Conservation (phyloP, 2,329 filamentous ascomycete species). For the Aureobasidium leucospermi region DNA sequence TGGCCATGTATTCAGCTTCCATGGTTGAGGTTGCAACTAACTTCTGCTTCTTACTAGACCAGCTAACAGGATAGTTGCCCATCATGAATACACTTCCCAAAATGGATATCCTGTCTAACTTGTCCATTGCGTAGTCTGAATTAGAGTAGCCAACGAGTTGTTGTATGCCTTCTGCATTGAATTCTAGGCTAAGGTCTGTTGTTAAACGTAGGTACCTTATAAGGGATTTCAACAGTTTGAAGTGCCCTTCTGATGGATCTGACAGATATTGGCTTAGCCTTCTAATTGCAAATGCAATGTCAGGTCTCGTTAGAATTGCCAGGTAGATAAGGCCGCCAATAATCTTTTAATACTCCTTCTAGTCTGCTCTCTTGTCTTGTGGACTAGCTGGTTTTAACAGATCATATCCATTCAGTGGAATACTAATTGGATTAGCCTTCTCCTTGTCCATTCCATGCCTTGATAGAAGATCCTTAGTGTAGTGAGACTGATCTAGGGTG, state of each 20-base stretch:
- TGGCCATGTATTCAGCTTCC: background rate
- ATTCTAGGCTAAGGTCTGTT: background rate
- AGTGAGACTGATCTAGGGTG: background rate
- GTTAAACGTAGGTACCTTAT: background rate
- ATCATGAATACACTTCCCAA: background rate
- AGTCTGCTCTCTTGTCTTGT: background rate
- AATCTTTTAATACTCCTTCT: background rate
- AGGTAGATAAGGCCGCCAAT: background rate
- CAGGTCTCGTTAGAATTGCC: background rate
- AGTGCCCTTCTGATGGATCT: background rate
- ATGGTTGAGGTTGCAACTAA: background rate
- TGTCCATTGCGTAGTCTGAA: background rate
- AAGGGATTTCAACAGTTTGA: background rate
- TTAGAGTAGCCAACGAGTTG: background rate
- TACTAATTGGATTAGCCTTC: background rate
- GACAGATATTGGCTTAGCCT: background rate
- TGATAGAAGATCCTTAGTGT: background rate
- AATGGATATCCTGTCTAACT: background rate
- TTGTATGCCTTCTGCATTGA: background rate
- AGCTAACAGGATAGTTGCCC: background rate
- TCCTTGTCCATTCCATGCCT: background rate
- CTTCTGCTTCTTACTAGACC: background rate
- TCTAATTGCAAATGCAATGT: background rate
- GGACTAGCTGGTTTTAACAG: background rate
- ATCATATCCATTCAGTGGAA: background rate